Percentiles rank a stretch among this genome's conserved stretches.
phyloP scores from a whole-genome alignment of 2,329 filamentous ascomycete species.

The Verticillium tricorpus region DNA sequence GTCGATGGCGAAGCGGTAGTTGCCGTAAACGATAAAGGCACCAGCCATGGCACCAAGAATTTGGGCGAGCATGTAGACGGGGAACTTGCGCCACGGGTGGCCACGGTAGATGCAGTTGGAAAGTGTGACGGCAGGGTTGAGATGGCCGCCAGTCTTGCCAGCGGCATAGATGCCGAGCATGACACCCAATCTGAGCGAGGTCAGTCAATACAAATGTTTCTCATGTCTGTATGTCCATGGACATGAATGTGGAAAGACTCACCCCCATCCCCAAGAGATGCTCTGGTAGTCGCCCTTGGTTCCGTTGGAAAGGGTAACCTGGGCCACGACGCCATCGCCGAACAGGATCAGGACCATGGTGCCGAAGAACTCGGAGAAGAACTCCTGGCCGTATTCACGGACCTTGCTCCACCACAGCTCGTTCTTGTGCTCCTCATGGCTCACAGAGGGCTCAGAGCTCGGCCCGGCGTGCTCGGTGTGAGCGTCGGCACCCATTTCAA shows the following conservation, averaged over 20 bases:
- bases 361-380: constrained; percentile 64
- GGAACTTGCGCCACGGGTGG: constrained; percentile 65
- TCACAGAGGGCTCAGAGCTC: background rate
- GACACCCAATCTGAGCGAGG: constrained; percentile 49
- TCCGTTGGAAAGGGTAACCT: constrained; percentile 54
- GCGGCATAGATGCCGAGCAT: constrained; percentile 67
- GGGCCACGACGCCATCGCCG: constrained; percentile 66
- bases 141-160: constrained; percentile 61
- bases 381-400: constrained; percentile 48
- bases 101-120: constrained; percentile 64
- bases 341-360: constrained; percentile 66
- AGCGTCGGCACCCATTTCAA: constrained; percentile 24
- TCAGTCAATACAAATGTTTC: constrained; percentile 1
- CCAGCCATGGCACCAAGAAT: constrained; percentile 63
- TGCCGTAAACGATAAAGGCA: constrained; percentile 55
- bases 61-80: constrained; percentile 63
- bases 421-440: constrained; percentile 11
- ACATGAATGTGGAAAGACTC: constrained; percentile 16
- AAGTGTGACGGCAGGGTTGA: constrained; percentile 69
- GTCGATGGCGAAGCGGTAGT: constrained; percentile 62
- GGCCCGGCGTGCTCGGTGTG: constrained; percentile 13
- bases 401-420: constrained; percentile 45
- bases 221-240: background rate
- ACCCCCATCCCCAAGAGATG: constrained; percentile 47
- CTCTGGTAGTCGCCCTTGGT: constrained; percentile 44